Conservation (phyloP, 768 basidiomycete genomes). For the Pholiota microspora region DNA sequence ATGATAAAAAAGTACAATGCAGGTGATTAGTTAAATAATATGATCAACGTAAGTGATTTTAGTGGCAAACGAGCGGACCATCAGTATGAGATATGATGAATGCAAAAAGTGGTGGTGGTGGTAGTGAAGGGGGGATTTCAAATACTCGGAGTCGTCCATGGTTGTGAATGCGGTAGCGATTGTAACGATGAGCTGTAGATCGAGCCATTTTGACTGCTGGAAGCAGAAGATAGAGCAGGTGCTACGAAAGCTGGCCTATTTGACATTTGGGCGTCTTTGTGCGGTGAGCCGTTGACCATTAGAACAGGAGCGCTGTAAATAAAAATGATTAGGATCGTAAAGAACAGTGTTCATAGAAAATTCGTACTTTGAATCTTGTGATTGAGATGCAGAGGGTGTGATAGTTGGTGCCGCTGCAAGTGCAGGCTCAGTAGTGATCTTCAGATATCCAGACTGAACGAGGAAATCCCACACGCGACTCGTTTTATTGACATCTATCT, state of each 20-base stretch:
- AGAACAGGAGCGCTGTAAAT: slow-evolving; percentile 16
- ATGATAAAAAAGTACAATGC: slow-evolving; percentile 1
- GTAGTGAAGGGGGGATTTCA: not conserved
- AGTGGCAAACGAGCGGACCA: not conserved
- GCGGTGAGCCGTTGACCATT: slow-evolving; percentile 33
- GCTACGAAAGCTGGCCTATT: slow-evolving; percentile 26
- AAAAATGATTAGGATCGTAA: slow-evolving; percentile 4
- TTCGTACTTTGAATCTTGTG: slow-evolving; percentile 37
- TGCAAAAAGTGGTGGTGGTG: not conserved
- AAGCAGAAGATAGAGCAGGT: slow-evolving; percentile 27
- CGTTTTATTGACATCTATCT: slow-evolving; percentile 93
- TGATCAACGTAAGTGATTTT: not conserved
- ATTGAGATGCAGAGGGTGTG: slow-evolving; percentile 28
- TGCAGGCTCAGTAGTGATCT: slow-evolving; percentile 56
- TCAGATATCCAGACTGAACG: slow-evolving; percentile 80
- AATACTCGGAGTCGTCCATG: slow-evolving; percentile 21
- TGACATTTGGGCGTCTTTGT: slow-evolving; percentile 28
- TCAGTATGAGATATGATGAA: not conserved
- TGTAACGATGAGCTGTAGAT: slow-evolving; percentile 31
- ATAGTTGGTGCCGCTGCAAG: slow-evolving; percentile 41
- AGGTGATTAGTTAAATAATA: not conserved
- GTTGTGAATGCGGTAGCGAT: slow-evolving; percentile 25
- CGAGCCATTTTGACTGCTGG: slow-evolving; percentile 38
- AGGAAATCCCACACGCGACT: slow-evolving; percentile 92
- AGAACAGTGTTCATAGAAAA: not conserved